phyloP scores from a whole-genome alignment of 441 rosid species.

The Biscutella laevigata region DNA sequence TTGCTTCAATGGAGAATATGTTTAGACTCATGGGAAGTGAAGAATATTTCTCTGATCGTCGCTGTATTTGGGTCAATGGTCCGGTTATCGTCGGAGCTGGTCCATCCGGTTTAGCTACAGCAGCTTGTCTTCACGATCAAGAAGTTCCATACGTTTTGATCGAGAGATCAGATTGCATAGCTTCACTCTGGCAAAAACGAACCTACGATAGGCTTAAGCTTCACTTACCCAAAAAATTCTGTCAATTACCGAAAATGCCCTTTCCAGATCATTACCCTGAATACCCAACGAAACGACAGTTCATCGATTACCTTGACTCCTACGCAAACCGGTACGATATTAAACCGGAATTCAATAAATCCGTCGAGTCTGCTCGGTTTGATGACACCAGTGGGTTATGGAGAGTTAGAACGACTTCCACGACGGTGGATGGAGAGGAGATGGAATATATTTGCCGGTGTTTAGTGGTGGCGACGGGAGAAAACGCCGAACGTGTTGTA shows the following conservation, averaged over 20 bases:
- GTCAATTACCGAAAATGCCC: conserved; percentile 59
- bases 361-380: conserved; percentile 51
- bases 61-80: conserved; percentile 51
- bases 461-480: conserved; percentile 74
- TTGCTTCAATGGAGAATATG: conserved; percentile 13
- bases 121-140: conserved; percentile 56
- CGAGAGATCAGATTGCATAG: conserved; percentile 63
- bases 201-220: conserved; percentile 68
- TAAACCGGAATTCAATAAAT: conserved; percentile 51
- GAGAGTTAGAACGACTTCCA: conserved; percentile 36
- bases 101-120: conserved; percentile 70
- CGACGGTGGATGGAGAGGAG: conserved; percentile 25
- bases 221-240: conserved; percentile 66
- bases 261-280: conserved; percentile 67
- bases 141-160: conserved; percentile 56
- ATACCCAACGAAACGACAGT: conserved; percentile 58
- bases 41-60: conserved; percentile 29
- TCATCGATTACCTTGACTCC: conserved; percentile 54
- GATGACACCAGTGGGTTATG: conserved; percentile 59
- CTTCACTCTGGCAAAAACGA: conserved; percentile 64
- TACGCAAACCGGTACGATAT: conserved; percentile 50
- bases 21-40: conserved; percentile 25
- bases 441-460: conserved; percentile 58
- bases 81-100: conserved; percentile 75
- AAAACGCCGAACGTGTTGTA: conserved; percentile 48